Evolutionary conservation across 2,329 filamentous ascomycete species (phyloP).

Genomic region (Apiospora koreana): DNA sequence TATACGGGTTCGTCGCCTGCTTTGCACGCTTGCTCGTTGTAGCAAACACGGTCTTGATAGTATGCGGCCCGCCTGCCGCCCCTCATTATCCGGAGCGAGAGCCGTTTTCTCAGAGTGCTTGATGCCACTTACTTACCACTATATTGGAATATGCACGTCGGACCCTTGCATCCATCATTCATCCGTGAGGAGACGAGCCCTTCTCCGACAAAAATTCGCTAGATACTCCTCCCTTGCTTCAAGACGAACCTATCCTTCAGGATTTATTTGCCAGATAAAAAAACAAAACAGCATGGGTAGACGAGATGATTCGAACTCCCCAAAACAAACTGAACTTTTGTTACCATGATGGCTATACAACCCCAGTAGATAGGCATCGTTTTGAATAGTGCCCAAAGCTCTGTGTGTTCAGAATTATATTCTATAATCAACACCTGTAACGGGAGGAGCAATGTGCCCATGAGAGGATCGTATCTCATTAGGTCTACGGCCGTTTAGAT

Average conservation of each 20-base stretch:
- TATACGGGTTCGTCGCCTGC: neutral
- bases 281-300: no score
- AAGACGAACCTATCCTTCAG: no score
- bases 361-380: no score
- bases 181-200: neutral
- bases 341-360: no score
- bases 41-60: neutral
- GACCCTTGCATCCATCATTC: neutral
- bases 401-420: no score
- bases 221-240: neutral
- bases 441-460: neutral
- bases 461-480: neutral
- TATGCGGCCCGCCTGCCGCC: neutral
- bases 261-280: no score
- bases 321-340: neutral
- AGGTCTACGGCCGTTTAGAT: neutral
- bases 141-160: neutral
- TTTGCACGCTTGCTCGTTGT: neutral
- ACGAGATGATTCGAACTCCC: no score
- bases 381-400: no score
- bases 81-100: neutral
- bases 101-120: neutral
- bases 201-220: neutral
- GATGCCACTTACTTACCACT: neutral
- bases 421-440: neutral